phyloP scores from a whole-genome alignment of 441 rosid genomes.

The Croton setiger region DNA sequence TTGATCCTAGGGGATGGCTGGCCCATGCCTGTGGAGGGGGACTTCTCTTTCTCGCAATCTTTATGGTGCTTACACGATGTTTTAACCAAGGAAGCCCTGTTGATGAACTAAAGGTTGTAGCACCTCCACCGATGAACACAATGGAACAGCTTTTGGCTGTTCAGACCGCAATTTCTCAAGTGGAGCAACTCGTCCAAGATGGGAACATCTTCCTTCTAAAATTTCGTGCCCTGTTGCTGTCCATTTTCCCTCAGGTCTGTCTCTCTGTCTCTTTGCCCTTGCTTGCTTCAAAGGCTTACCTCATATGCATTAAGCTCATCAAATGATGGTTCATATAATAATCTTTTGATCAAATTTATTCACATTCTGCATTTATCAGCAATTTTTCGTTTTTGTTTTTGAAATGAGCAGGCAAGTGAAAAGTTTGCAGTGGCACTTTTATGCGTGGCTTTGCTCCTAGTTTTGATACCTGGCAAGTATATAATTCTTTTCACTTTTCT shows the following conservation, averaged over 20 bases:
- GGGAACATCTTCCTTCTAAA: conserved; percentile 78
- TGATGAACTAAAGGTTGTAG: conserved; percentile 55
- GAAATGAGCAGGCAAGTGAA: conserved; percentile 61
- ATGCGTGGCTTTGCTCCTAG: conserved; percentile 39
- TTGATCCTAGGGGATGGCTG: conserved; percentile 66
- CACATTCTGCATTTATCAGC: not conserved
- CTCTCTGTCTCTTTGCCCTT: not conserved
- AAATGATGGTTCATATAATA: not conserved
- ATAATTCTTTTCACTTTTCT: conserved; percentile 45
- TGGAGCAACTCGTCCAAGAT: conserved; percentile 69
- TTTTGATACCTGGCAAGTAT: conserved; percentile 46
- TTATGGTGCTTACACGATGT: conserved; percentile 54
- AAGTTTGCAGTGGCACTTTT: conserved; percentile 52
- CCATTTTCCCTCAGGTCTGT: conserved; percentile 73
- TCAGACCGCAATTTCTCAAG: conserved; percentile 79
- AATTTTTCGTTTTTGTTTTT: not conserved
- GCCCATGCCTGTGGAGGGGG: conserved; percentile 46
- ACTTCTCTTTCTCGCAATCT: conserved; percentile 43
- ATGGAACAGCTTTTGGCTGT: conserved; percentile 96
- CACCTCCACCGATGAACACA: conserved; percentile 80
- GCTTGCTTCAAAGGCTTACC: not conserved
- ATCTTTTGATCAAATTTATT: not conserved
- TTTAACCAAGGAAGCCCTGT: conserved; percentile 48
- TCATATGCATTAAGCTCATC: not conserved
- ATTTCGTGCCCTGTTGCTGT: conserved; percentile 64